Evolutionary conservation across 805 yeast species (phyloP).

Genomic region (Blastobotrys chiropterorum): DNA sequence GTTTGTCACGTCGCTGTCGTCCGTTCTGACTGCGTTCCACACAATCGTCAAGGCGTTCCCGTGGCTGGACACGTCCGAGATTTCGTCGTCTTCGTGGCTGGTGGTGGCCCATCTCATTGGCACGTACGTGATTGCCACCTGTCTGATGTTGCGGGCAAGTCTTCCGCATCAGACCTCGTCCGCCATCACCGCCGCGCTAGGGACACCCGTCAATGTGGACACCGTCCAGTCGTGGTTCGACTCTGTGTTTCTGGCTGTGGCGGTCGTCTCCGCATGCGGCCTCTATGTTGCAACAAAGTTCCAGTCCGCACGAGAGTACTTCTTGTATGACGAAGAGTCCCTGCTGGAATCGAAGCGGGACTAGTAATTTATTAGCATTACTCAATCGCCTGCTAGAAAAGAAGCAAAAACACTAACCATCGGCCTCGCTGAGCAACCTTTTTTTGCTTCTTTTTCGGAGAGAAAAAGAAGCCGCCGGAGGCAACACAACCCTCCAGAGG

Average conservation of each 20-base stretch:
- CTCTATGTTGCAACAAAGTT: conserved; percentile 17
- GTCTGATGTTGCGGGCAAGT: conserved; percentile 35
- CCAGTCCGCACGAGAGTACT: conserved; percentile 4
- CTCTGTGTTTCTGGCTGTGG: conserved; percentile 28
- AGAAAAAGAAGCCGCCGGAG: no score
- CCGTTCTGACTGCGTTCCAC: conserved; percentile 32
- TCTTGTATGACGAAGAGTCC: conserved; percentile 20
- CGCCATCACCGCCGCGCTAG: conserved; percentile 36
- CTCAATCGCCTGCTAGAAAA: no score
- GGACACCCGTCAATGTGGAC: conserved; percentile 33
- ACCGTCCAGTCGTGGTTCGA: conserved; percentile 37
- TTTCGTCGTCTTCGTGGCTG: conserved; percentile 17
- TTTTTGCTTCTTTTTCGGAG: background rate
- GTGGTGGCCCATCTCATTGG: conserved; percentile 34
- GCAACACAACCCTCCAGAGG: no score
- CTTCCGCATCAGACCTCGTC: conserved; percentile 35
- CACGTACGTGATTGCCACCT: conserved; percentile 36
- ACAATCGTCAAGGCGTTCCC: conserved; percentile 30
- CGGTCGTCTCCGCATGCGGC: conserved; percentile 26
- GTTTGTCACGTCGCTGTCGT: conserved; percentile 32
- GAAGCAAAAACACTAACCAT: no score
- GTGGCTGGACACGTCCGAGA: conserved; percentile 14
- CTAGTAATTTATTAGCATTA: conserved; percentile 1
- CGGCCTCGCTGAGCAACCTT: no score
- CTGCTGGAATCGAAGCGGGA: conserved; percentile 17